Base-by-base conservation (phyloP, 1,284 basidiomycete genomes). In the Leccinum olivaceoglutinosum region DNA sequence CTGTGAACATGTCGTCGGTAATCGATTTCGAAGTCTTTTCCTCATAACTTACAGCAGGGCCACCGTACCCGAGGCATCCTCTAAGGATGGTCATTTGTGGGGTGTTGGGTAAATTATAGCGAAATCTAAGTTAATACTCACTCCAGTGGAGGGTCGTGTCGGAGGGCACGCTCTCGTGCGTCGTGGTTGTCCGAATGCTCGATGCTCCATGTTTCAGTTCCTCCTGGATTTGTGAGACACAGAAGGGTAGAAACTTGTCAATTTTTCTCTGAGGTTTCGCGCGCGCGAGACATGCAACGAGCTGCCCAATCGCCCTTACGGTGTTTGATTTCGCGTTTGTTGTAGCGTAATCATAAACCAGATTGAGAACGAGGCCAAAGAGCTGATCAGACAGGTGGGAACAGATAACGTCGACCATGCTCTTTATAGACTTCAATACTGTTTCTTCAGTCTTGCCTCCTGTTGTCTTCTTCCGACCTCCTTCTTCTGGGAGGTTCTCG, bases 71-170 rank as follows among this genome's bases (percentile, higher is more conserved):
- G 61, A 93, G 81, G 67, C 89, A 89, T 58, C 90, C 93, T 59
- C 90, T 86, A 44, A 94, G 77, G 49, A 94, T 89, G 5, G 87
- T 80, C 73, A 93, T 82, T 32, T 9, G 16, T 54, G 51, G 11
- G 11, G 44, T 44, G 53, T 68, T 51, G 57, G 39, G 58, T 38
- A 68, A 60, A 64, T 64, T 18, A 62, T 10, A 60, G 59, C 61
- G 51, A 53, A 55, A 51, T 46, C 44, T 11, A 58, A 66, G 29
- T 36, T 68, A 60, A 64, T 59, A 78, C 91, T 74, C 71, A 92
- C 91, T 95, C 94, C 96, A 98, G 75, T 98, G 95, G 60, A 99
- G 79, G 1, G 93, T 90, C 2, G 94, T 95, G 71, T 99, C 96
- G 6, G 92, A 92, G 4, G 93, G 87, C 2, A 93, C 82, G 0